These are phyloP conservation scores for Chlamydomonas incerta DNA, from an alignment of 139 green algal genomes.

Conservation along the genomic window DNA sequence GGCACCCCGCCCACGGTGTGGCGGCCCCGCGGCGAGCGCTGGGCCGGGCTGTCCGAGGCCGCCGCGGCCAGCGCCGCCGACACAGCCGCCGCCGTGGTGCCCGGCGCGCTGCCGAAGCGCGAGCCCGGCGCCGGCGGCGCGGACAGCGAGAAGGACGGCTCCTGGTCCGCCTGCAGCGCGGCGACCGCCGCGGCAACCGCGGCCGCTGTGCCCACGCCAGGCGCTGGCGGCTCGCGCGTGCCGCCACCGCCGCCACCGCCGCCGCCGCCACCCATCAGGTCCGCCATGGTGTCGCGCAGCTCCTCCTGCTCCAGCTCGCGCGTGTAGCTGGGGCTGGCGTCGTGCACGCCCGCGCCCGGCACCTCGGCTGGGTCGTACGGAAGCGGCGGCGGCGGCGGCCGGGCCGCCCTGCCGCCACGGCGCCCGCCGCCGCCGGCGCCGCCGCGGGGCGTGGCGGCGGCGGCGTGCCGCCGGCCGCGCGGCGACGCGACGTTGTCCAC, in stretches of 20 bases:
- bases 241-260: background rate
- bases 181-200: no score
- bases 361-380: slow-evolving; percentile 27
- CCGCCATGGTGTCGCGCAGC: background rate
- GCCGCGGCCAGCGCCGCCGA: background rate
- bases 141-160: background rate
- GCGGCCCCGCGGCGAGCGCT: background rate
- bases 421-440: background rate
- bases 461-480: background rate
- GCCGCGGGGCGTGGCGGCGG: background rate
- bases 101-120: background rate
- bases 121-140: background rate
- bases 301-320: slow-evolving; percentile 30
- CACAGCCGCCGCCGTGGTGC: background rate
- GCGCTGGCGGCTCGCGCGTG: no score
- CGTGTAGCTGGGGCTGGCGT: slow-evolving; percentile 27
- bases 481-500: slow-evolving; percentile 13
- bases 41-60: background rate
- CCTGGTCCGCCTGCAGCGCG: background rate
- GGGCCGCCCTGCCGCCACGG: background rate
- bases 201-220: no score
- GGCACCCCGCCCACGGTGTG: background rate
- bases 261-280: background rate
- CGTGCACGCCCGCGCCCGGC: background rate
- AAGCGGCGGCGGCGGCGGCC: background rate